These are phyloP conservation scores for Psilocybe subaeruginosa DNA, from an alignment of 768 basidiomycete genomes.

Conservation along the genomic window DNA sequence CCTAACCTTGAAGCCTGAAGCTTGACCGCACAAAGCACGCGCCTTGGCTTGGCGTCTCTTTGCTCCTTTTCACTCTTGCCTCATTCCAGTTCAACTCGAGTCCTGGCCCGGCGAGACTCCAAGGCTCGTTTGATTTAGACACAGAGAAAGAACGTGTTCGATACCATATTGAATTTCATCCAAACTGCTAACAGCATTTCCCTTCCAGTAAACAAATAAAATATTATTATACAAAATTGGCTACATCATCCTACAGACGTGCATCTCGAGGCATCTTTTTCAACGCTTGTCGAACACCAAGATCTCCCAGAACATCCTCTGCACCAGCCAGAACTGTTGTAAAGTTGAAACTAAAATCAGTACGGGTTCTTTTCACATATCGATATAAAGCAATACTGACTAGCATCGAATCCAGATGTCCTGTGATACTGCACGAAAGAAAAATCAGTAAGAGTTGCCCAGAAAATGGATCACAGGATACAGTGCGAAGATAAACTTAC, in stretches of 20 bases:
- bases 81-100: neutral
- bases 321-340: constrained; percentile 66
- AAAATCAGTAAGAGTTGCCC: constrained; percentile 1
- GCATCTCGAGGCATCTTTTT: constrained; percentile 37
- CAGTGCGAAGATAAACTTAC: constrained; percentile 41
- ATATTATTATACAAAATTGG: neutral
- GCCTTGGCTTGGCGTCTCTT: no score
- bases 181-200: neutral
- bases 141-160: neutral
- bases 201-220: neutral
- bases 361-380: constrained; percentile 6
- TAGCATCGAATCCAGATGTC: constrained; percentile 83
- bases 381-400: constrained; percentile 34
- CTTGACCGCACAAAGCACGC: no score
- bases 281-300: constrained; percentile 35
- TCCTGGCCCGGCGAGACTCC: no score
- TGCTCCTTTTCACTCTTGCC: neutral
- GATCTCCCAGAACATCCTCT: constrained; percentile 34
- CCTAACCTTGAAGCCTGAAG: constrained; percentile 6
- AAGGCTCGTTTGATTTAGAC: no score
- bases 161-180: neutral
- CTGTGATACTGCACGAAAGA: constrained; percentile 65
- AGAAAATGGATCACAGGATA: neutral
- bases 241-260: constrained; percentile 20
- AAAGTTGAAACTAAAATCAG: constrained; percentile 10